Base-by-base conservation (phyloP, 257 asterid species). In the Salvia hispanica region DNA sequence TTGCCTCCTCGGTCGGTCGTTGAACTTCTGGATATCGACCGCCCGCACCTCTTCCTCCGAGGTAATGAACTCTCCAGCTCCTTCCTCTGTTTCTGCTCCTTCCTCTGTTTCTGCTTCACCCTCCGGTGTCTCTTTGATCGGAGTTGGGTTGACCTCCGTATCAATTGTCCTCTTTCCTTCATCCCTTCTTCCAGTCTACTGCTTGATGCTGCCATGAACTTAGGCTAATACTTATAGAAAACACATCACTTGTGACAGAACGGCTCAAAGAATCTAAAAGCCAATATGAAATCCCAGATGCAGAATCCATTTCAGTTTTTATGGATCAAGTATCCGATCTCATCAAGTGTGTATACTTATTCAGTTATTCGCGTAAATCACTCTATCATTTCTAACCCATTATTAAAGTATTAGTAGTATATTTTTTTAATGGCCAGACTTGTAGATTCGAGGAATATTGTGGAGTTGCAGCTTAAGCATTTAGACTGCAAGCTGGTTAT, bases 391-490 rank as follows among this genome's bases (percentile, higher is more conserved):
- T 62, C 15, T 62, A 44, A 25, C 15, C 10, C 39, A 25, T 62
- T 0, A 25, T 12, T 11, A 21, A 45, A 55, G 21, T 60, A 44
- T 52, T 55, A 34, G 9, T 39, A 5, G n/a, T 50, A 46, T 25
- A 12, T 68, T 48, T 74, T 67, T 11, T 39, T 39, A 2, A 18
- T 70, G 48, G 3, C 13, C 79, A 85, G 91, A 76, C 79, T 85
- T 67, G 88, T 85, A 47, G 88, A 85, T 77, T 81, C 88, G 12
- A 81, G 66, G 69, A 88, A 85, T 62, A 80, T 85, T 63, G 73
- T 69, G 66, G 88, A 85, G 79, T 77, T 85, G 82, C 79, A 85
- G 78, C 81, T 85, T 21, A 85, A 85, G 83, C 84, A 85, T 65
- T 58, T 72, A 69, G 84, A 78, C 21, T 80, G 83, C 53, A 88